phyloP scores from a whole-genome alignment of 2,329 filamentous ascomycete species.

The Clathrospora elynae region DNA sequence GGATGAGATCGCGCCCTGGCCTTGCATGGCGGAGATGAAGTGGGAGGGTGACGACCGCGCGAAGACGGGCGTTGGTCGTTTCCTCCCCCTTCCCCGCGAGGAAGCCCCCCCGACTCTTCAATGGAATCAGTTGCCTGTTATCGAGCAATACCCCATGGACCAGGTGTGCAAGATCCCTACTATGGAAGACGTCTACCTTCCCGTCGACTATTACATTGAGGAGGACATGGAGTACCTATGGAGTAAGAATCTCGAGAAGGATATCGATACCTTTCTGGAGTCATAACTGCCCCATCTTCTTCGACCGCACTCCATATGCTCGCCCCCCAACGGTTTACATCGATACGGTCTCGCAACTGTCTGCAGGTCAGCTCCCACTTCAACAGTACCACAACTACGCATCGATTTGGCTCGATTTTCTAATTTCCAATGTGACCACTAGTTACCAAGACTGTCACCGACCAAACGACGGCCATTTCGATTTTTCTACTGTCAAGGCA shows the following conservation, averaged over 20 bases:
- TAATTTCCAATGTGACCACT: slow-evolving; percentile 11
- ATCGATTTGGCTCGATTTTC: slow-evolving; percentile 19
- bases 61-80: slow-evolving; percentile 51
- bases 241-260: slow-evolving; percentile 33
- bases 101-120: slow-evolving; percentile 47
- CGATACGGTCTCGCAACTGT: background rate
- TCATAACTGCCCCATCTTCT: slow-evolving; percentile 8
- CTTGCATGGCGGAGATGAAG: slow-evolving; percentile 49
- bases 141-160: slow-evolving; percentile 50
- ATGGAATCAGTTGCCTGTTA: slow-evolving; percentile 50
- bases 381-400: slow-evolving; percentile 9
- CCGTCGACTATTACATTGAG: slow-evolving; percentile 44
- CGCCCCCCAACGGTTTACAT: background rate
- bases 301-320: background rate
- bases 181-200: slow-evolving; percentile 47
- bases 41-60: slow-evolving; percentile 56
- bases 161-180: slow-evolving; percentile 44
- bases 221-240: slow-evolving; percentile 35
- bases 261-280: slow-evolving; percentile 34
- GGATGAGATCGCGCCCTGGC: slow-evolving; percentile 50
- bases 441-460: slow-evolving; percentile 7
- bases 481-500: background rate
- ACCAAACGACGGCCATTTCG: slow-evolving; percentile 3
- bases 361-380: slow-evolving; percentile 2
- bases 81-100: slow-evolving; percentile 52